Evolutionary conservation across 2,329 filamentous ascomycete species (phyloP).

Genomic region (Pseudohalonectria lignicola): DNA sequence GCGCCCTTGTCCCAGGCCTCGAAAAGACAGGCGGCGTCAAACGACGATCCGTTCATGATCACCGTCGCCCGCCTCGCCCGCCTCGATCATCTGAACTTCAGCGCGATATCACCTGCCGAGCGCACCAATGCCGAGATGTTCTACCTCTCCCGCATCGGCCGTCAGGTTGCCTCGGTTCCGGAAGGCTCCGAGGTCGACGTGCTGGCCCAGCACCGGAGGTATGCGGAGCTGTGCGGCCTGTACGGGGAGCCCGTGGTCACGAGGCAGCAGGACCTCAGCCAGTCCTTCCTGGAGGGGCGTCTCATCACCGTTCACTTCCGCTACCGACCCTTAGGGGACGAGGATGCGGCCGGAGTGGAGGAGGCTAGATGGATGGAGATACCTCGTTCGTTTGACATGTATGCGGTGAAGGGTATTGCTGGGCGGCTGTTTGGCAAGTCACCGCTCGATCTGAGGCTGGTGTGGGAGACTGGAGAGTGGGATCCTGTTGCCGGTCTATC

Average conservation of each 20-base stretch:
- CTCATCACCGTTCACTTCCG: slow-evolving; percentile 55
- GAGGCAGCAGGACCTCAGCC: slow-evolving; percentile 50
- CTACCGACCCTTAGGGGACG: slow-evolving; percentile 7
- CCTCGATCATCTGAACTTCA: slow-evolving; percentile 64
- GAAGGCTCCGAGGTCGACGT: slow-evolving; percentile 41
- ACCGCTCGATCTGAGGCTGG: slow-evolving; percentile 53
- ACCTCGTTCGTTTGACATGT: slow-evolving; percentile 69
- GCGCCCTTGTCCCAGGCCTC: slow-evolving; percentile 11
- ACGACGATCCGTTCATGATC: slow-evolving; percentile 83
- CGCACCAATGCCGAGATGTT: slow-evolving; percentile 85
- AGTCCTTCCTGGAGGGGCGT: slow-evolving; percentile 71
- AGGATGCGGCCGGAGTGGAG: slow-evolving; percentile 3
- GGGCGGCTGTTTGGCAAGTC: slow-evolving; percentile 56
- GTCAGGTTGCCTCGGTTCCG: slow-evolving; percentile 55
- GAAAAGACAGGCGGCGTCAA: slow-evolving; percentile 17
- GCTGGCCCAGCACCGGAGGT: slow-evolving; percentile 57
- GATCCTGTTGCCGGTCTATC: slow-evolving; percentile 62
- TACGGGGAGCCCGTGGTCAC: slow-evolving; percentile 63
- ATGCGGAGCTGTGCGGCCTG: slow-evolving; percentile 58
- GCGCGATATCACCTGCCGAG: slow-evolving; percentile 59
- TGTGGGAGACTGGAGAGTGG: slow-evolving; percentile 89
- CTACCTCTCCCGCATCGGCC: slow-evolving; percentile 76
- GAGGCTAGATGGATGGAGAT: slow-evolving; percentile 32
- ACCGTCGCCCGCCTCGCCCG: slow-evolving; percentile 63
- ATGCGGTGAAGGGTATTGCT: slow-evolving; percentile 69